Base-by-base conservation (phyloP, 1,284 basidiomycete genomes). In the Mycena sp. region DNA sequence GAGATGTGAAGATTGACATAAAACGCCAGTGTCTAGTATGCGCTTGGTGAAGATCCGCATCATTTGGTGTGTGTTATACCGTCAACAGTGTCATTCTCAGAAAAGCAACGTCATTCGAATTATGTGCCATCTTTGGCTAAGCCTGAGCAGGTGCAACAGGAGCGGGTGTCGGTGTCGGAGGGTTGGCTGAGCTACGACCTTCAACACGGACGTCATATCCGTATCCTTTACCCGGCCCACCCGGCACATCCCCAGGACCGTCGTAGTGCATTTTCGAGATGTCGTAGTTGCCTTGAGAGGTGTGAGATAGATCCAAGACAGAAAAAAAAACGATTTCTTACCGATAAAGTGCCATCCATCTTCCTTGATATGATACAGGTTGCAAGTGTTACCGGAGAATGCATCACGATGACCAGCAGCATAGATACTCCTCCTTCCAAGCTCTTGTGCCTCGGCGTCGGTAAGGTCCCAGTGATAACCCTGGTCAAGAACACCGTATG, bases 381-480 rank as follows among this genome's bases (percentile, higher is more conserved):
- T 99, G 81, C 94, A 91, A 3, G 94, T 92, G 81, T 98, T 98
- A 65, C 98, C 98, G 4, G 97, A 99, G 85, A 94, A 99, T 0
- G 97, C 98, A 77, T 99, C 98, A 68, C 96, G 90, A 77, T 99
- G 97, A 63, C 95, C 95, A 48, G 98, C 98, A 45, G 97, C 98
- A 70, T 98, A 96, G 76, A 99, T 99, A 70, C 95, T 96, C 69
- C 97, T 83, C 74, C 95, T 83, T 12, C 94, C 98, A 32, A 99
- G 89, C 74, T 99, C 98, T 74, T 95, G 92, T 1, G 98, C 98
- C 69, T 99, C 98, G 67, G 91, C 96, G 68, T 96, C 95, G 14
- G 91, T 88, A 58, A 99, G 81, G 74, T 99, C 96, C 93, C 94
- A 99, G 63, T 82, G 87, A 80, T 99, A 99, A 2, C 92, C 95